phyloP scores from a whole-genome alignment of 1,284 basidiomycete species.

The Tremellales sp. region DNA sequence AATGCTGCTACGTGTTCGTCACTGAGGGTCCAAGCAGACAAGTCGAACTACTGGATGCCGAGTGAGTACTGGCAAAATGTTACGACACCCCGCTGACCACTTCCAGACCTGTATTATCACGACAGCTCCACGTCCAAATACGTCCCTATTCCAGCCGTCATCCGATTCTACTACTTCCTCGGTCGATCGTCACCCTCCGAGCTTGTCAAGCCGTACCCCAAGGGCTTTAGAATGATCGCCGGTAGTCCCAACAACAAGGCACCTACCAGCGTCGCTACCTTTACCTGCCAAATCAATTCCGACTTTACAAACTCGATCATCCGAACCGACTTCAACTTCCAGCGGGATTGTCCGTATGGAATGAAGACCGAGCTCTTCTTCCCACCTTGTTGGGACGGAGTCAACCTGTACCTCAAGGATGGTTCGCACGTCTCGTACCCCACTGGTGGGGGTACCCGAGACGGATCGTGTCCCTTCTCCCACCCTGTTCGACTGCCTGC shows the following conservation, averaged over 20 bases:
- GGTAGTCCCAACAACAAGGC: constrained; percentile 32
- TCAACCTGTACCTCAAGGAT: constrained; percentile 32
- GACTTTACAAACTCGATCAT: constrained; percentile 7
- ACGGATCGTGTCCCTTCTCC: constrained; percentile 30
- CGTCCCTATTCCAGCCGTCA: neutral
- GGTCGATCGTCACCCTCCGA: constrained; percentile 16
- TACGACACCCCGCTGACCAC: too few species aligned
- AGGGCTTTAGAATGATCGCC: constrained; percentile 32
- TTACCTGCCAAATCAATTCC: constrained; percentile 6
- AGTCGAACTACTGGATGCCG: constrained; percentile 39
- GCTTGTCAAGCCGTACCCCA: constrained; percentile 27
- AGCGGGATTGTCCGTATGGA: constrained; percentile 28
- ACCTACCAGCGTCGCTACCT: neutral
- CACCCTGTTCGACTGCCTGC: constrained; percentile 37
- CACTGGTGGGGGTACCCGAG: constrained; percentile 6
- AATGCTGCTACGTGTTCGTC: constrained; percentile 21
- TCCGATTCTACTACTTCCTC: constrained; percentile 35
- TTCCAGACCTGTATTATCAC: too few species aligned
- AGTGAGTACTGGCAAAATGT: too few species aligned
- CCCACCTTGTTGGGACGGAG: constrained; percentile 35
- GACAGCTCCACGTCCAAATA: too few species aligned
- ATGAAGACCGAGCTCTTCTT: constrained; percentile 29
- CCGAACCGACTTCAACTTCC: constrained; percentile 28
- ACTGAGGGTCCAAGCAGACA: constrained; percentile 28
- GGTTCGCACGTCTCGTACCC: constrained; percentile 34